Evolutionary conservation across 2,329 filamentous ascomycete species (phyloP).

Genomic region (Pseudogymnoascus sp.): DNA sequence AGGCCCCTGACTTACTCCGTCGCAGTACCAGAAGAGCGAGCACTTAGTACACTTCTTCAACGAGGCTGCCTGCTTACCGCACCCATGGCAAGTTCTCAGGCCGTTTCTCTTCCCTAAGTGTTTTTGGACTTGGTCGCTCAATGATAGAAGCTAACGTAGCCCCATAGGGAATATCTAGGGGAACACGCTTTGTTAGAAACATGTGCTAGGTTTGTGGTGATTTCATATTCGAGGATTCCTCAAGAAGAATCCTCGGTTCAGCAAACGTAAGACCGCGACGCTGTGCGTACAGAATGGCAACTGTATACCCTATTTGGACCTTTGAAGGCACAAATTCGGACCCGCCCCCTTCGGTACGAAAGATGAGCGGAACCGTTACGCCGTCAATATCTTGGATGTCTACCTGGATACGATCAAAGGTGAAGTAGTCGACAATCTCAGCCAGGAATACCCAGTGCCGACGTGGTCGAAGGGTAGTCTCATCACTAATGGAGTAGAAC

Average conservation of each 20-base stretch:
- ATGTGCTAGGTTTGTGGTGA: not conserved
- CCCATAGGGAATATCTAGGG: slow-evolving; percentile 18
- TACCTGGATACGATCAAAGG: slow-evolving; percentile 21
- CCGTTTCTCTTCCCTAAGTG: slow-evolving; percentile 19
- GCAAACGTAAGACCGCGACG: slow-evolving; percentile 12
- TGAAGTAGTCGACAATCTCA: slow-evolving; percentile 16
- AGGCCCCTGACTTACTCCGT: slow-evolving; percentile 18
- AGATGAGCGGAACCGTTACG: slow-evolving; percentile 22
- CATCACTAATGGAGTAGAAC: slow-evolving; percentile 16
- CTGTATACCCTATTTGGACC: slow-evolving; percentile 16
- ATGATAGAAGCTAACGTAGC: slow-evolving; percentile 15
- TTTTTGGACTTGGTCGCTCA: slow-evolving; percentile 19
- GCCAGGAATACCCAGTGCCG: slow-evolving; percentile 20
- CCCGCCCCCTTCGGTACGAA: slow-evolving; percentile 23
- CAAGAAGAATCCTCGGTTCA: slow-evolving; percentile 15
- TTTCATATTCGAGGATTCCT: slow-evolving; percentile 16
- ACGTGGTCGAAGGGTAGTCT: slow-evolving; percentile 6
- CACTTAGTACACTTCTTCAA: slow-evolving; percentile 19
- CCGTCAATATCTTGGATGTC: slow-evolving; percentile 23
- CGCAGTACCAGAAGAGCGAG: slow-evolving; percentile 24
- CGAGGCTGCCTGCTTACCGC: slow-evolving; percentile 16
- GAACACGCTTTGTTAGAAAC: slow-evolving; percentile 9
- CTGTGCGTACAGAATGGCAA: slow-evolving; percentile 19
- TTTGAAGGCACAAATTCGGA: slow-evolving; percentile 20
- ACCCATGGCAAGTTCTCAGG: slow-evolving; percentile 19